These are phyloP conservation scores for Lipomyces lipofer DNA, from an alignment of 805 yeast species.

Conservation along the genomic window DNA sequence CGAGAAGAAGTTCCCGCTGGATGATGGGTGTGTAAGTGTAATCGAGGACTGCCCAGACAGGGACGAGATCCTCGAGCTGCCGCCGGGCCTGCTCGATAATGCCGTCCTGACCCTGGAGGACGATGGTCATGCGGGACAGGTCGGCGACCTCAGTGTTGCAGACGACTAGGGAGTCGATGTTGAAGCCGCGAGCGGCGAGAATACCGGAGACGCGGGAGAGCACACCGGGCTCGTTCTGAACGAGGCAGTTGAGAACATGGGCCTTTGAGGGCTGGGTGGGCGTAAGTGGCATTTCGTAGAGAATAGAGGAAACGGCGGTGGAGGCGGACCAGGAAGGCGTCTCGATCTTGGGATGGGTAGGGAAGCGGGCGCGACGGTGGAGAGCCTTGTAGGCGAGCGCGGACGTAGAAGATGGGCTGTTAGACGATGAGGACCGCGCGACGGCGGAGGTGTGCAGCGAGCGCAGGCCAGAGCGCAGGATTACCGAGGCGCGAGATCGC, in stretches of 20 bases:
- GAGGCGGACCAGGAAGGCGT: constrained; percentile 96
- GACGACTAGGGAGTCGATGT: constrained; percentile 94
- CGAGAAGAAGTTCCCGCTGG: constrained; percentile 85
- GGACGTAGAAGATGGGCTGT: constrained; percentile 79
- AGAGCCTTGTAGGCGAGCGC: constrained; percentile 92
- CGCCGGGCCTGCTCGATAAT: constrained; percentile 97
- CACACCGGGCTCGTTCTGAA: constrained; percentile 98
- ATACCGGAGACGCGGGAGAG: constrained; percentile 90
- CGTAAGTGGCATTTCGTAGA: constrained; percentile 82
- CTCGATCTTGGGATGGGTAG: constrained; percentile 89
- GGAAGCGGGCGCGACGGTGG: constrained; percentile 82
- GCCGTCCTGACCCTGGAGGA: constrained; percentile 89
- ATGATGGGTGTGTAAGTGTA: constrained; percentile 88
- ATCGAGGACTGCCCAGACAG: constrained; percentile 96
- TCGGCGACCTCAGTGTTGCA: constrained; percentile 96
- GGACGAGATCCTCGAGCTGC: constrained; percentile 96
- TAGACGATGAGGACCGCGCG: constrained; percentile 7
- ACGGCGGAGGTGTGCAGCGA: neutral
- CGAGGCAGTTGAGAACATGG: constrained; percentile 94
- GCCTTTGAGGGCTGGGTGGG: constrained; percentile 64
- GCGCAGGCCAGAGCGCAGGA: constrained; percentile 2
- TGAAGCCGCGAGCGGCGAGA: constrained; percentile 96
- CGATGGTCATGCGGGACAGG: constrained; percentile 95
- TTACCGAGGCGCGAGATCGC: constrained; percentile 1
- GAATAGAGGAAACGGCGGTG: constrained; percentile 91